Evolutionary conservation across 768 basidiomycete genomes (phyloP), one percentile per base, ranked within the genome.

Genomic region (Lepiota subincarnata): DNA sequence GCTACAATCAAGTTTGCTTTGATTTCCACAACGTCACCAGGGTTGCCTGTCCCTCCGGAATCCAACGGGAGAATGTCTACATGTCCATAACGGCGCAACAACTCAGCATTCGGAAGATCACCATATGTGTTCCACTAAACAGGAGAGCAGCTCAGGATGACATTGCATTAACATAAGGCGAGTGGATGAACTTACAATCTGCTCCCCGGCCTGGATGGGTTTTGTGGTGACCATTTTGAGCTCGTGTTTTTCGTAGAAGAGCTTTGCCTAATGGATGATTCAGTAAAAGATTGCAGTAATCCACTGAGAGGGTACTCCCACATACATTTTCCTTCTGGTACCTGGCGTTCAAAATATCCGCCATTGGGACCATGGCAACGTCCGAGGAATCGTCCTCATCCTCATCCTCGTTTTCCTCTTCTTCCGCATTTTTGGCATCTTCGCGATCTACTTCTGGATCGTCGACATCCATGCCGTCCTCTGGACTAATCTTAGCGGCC

Each of bases 71-170:
- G 66, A 24, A 84, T 63, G 68, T 98, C 97, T 50, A 96, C 86
- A 62, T 98, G 89, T 0, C 97, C 97, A 63, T 96, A 98, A 52
- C 90, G 83, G 40, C 97, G 82, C n/a, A 99, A 78, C 6, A 99
- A 80, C 60, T 95, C 95, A 6, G 89, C 82, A 64, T 98, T 98
- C 4, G 96, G 92, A 1, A 83, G 86, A 62, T 95, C 89, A 22
- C 87, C 92, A 66, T 98, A 99, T 0, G 96, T 98, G 67, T 98
- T 98, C 82, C 86, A 93, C 92, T 95, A 59, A 2, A 44, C 34
- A 47, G 18, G 26, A 26, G 18, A 39, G 24, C 18, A 26, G 18
- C 26, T 55, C 24, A 55, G 39, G 57, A 46, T 53, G 26, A 41
- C 50, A 38, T 44, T 13, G 28, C 26, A 49, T 57, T 42, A 40